Evolutionary conservation across 345 rosid genomes (phyloP), one percentile per base, ranked within the genome.

Genomic region (Citrus unshiu): DNA sequence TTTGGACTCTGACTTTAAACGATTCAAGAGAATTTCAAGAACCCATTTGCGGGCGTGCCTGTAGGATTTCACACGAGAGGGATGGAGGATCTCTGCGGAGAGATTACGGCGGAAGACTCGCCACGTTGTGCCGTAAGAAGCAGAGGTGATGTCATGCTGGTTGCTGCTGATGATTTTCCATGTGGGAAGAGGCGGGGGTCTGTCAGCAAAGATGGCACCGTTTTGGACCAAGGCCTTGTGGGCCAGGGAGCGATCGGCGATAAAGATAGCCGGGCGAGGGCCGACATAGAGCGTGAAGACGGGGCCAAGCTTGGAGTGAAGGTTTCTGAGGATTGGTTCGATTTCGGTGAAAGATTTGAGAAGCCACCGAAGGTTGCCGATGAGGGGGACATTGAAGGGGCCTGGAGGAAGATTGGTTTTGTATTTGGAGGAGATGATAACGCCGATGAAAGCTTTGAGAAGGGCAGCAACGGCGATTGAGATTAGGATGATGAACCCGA

Each of bases 61-160:
- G 72, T 43, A 70, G 5, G 79, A 80, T 39, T 27, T 80, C 24
- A 62, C 27, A 7, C 72, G 70, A 6, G 76, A 62, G 22, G 75
- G 79, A 18, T 80, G 83, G 65, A 80, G 75, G 19, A 80, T 68
- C 61, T 61, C 75, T 7, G 83, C n/a, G 7, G 76, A 69, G 58
- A 80, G 82, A 62, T 80, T 80, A 1, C 79, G 79, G 30, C 79
- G 70, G 16, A 68, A 13, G 30, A 68, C 34, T 3, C 72, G 56
- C 72, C 72, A 69, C 30, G 72, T 40, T 4, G 57, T 56, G 30
- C 72, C 72, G 19, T 69, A 69, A 43, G 30, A 43, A 49, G 57
- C 57, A 21, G 76, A 60, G 71, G 21, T 80, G 49, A 80, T 70
- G 58, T 62, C 37, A 12, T 29, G 77, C 73, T 73, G 73, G 43